Conservation (phyloP, 768 basidiomycete species). For the Rhodotorula toruloides region DNA sequence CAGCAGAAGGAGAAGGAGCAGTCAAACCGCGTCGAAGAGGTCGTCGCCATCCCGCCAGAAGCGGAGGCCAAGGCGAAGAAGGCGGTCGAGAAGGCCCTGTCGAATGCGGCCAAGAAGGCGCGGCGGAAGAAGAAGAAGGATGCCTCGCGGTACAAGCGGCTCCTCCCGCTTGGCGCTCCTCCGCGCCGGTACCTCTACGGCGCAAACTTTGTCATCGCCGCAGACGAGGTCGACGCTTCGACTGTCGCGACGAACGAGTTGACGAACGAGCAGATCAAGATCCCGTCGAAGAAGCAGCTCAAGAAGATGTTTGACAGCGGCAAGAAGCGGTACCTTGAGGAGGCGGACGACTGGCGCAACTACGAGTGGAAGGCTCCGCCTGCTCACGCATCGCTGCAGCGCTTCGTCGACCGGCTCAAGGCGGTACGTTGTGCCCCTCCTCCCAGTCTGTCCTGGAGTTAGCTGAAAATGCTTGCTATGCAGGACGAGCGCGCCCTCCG, state of each 20-base stretch:
- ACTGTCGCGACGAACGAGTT: constrained; percentile 19
- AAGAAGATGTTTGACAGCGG: constrained; percentile 5
- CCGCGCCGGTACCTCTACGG: constrained; percentile 28
- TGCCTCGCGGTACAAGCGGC: constrained; percentile 28
- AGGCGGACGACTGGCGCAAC: constrained; percentile 8
- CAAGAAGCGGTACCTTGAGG: constrained; percentile 12
- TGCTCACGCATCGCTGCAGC: neutral
- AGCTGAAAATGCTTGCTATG: no score
- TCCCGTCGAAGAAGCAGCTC: constrained; percentile 24
- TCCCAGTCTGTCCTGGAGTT: no score
- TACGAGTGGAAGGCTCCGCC: constrained; percentile 27
- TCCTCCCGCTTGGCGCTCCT: constrained; percentile 6
- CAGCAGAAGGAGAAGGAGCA: neutral
- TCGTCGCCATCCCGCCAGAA: neutral
- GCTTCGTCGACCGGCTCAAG: constrained; percentile 4
- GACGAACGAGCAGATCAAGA: constrained; percentile 19
- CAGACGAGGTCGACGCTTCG: neutral
- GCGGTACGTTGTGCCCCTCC: constrained; percentile 9
- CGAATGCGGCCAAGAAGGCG: neutral
- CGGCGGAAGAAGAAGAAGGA: constrained; percentile 15
- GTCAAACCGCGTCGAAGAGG: neutral
- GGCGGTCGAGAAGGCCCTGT: neutral
- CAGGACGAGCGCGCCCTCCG: constrained; percentile 29
- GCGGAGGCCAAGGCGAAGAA: neutral
- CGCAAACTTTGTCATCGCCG: constrained; percentile 24